Conservation (phyloP, 441 rosid species). For the Oxalis stricta region DNA sequence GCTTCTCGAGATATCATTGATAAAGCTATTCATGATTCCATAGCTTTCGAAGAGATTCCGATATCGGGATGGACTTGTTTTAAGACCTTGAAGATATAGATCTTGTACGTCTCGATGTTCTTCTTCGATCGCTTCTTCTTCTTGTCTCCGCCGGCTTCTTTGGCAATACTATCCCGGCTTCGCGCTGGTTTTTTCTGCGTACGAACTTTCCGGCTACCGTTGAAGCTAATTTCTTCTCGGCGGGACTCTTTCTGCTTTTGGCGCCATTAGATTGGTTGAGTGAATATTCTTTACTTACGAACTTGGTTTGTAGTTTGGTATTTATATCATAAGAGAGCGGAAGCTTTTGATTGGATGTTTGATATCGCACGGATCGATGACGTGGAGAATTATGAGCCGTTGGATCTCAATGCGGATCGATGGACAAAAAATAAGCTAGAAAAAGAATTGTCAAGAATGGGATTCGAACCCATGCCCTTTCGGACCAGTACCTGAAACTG, state of each 20-base stretch:
- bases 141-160: constrained; percentile 34
- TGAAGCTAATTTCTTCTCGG: constrained; percentile 33
- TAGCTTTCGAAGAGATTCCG: constrained; percentile 39
- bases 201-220: constrained; percentile 29
- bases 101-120: constrained; percentile 44
- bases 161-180: constrained; percentile 50
- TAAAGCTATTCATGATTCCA: constrained; percentile 44
- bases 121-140: constrained; percentile 47
- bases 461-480: constrained; percentile 80
- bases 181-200: constrained; percentile 49
- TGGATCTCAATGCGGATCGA: background rate
- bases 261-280: constrained; percentile 10
- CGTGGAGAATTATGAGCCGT: background rate
- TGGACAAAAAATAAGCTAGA: background rate
- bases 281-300: too few species aligned
- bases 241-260: constrained; percentile 35
- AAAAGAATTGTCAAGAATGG: constrained; percentile 39
- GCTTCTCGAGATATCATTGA: constrained; percentile 44
- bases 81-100: constrained; percentile 50
- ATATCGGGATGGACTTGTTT: constrained; percentile 41
- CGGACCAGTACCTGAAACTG: constrained; percentile 84
- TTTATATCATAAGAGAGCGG: constrained; percentile 9
- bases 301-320: too few species aligned
- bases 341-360: constrained; percentile 12
- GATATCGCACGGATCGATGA: constrained; percentile 2